phyloP scores from a whole-genome alignment of 306 rosid species.

The Castanopsis chinensis region DNA sequence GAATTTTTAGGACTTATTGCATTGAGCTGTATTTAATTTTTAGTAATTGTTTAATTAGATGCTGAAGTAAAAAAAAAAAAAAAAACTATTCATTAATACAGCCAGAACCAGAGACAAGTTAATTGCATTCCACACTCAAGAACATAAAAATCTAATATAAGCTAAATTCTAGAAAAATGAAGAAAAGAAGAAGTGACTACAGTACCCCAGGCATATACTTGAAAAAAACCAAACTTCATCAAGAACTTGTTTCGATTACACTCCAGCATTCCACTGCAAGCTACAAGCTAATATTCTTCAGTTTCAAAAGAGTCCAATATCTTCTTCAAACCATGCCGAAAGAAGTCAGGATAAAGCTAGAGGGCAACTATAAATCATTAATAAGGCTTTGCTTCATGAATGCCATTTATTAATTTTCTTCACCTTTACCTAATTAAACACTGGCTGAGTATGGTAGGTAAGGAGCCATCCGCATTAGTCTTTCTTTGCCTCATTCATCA shows the following conservation, averaged over 20 bases:
- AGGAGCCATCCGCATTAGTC: no score
- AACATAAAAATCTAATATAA: conserved; percentile 1
- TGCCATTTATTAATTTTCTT: no score
- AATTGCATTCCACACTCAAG: background rate
- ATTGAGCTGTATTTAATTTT: background rate
- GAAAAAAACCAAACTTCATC: conserved; percentile 61
- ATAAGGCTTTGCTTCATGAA: no score
- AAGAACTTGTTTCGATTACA: conserved; percentile 74
- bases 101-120: background rate
- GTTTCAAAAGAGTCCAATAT: conserved; percentile 56
- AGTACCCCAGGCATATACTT: conserved; percentile 40
- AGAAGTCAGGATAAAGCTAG: conserved; percentile 57
- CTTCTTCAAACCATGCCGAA: conserved; percentile 78
- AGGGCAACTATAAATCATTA: no score
- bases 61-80: background rate
- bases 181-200: conserved; percentile 9
- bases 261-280: conserved; percentile 82
- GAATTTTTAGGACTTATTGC: background rate
- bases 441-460: no score
- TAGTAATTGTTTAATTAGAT: background rate
- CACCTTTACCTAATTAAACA: no score
- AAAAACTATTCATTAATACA: background rate
- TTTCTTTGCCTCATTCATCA: no score
- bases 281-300: conserved; percentile 45
- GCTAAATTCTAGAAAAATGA: conserved; percentile 16